A percentile compares a stretch with the other conserved stretches of the same genome.
Conservation (phyloP, 108 stramenopile species). For the Cyclostephanos invisitatus region DNA sequence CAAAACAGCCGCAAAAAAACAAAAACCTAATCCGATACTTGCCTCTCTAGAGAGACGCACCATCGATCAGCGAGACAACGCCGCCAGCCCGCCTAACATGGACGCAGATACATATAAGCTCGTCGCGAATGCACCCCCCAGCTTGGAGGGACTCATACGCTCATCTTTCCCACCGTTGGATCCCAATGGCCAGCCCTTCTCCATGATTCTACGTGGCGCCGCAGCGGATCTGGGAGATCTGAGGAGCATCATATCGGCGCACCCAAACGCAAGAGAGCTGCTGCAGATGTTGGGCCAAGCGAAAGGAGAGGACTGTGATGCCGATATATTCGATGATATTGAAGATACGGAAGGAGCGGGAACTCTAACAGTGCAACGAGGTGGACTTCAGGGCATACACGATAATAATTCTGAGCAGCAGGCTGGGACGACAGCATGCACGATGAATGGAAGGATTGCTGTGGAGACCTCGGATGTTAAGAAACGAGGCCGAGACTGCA, state of each 20-base stretch:
- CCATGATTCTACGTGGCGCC: conserved; percentile 40
- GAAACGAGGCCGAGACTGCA: conserved; percentile 27
- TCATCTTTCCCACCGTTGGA: conserved; percentile 43
- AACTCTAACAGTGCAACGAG: background rate
- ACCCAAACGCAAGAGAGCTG: conserved; percentile 20
- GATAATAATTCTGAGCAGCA: background rate
- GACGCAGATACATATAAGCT: conserved; percentile 6
- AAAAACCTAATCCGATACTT: no score
- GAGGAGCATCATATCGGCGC: conserved; percentile 18
- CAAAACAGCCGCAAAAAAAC: no score
- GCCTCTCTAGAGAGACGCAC: no score
- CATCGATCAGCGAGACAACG: no score
- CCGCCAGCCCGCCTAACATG: conserved; percentile 10
- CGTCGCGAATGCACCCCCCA: conserved; percentile 4
- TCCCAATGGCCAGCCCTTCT: conserved; percentile 46
- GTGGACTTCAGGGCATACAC: conserved; percentile 1
- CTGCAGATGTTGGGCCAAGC: background rate
- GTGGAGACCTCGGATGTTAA: background rate
- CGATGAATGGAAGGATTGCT: conserved; percentile 2
- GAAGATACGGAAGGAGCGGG: background rate
- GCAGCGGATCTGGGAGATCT: conserved; percentile 37
- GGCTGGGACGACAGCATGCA: background rate
- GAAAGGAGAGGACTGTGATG: conserved; percentile 3
- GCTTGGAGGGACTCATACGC: conserved; percentile 14
- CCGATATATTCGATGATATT: conserved; percentile 19